Evolutionary conservation across 306 rosid species (phyloP).

Genomic region (Prunus mira): DNA sequence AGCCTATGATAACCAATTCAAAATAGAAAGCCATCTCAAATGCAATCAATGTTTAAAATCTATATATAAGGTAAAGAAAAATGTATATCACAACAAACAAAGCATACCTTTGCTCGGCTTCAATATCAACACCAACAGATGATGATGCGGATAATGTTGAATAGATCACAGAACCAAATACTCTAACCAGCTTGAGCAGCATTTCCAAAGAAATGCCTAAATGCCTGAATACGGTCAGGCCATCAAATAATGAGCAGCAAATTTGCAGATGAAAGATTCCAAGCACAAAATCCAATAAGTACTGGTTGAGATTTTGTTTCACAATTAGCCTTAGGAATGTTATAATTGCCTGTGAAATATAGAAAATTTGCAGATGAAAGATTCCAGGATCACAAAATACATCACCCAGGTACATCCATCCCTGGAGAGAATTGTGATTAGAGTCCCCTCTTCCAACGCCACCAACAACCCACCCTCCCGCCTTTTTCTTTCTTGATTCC

Average conservation of each 20-base stretch:
- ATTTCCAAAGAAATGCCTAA: constrained; percentile 74
- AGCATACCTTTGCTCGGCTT: constrained; percentile 86
- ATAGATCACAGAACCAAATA: constrained; percentile 84
- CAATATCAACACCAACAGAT: constrained; percentile 92
- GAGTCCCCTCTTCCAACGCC: neutral
- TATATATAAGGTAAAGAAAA: neutral
- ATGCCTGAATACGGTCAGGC: constrained; percentile 48
- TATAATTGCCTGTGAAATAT: neutral
- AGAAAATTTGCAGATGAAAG: neutral
- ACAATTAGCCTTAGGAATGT: neutral
- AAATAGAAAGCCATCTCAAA: constrained; percentile 7
- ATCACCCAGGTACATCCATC: neutral
- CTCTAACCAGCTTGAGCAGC: constrained; percentile 82
- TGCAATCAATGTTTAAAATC: neutral
- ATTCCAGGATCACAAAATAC: neutral
- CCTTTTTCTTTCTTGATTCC: neutral
- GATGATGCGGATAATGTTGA: constrained; percentile 70
- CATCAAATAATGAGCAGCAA: constrained; percentile 23
- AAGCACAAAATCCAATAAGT: neutral
- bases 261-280: neutral
- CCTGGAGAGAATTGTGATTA: neutral
- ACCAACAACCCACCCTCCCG: neutral
- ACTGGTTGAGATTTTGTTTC: neutral
- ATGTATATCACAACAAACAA: constrained; percentile 9
- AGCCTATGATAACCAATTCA: constrained; percentile 47